A percentile compares a stretch with the other conserved stretches of the same genome.
Evolutionary conservation across 768 basidiomycete species (phyloP).

Genomic region (Russula abietina): DNA sequence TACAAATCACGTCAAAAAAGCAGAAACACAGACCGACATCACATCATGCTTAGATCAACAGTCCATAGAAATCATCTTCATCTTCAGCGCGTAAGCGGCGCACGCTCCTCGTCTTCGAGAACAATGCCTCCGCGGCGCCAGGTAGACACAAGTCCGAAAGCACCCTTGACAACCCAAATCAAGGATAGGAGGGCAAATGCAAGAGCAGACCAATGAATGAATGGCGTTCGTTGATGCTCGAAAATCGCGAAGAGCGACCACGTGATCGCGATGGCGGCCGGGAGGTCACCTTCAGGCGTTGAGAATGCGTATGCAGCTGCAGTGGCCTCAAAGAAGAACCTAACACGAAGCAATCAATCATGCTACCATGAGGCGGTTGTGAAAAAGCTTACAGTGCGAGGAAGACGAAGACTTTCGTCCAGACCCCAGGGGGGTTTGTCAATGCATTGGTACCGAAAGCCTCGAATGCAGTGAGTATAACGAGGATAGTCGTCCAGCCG

Average conservation of each 20-base stretch:
- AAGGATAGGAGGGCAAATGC: conserved; percentile 80
- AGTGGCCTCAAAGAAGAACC: conserved; percentile 89
- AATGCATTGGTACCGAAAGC: conserved; percentile 81
- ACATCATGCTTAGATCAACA: not conserved
- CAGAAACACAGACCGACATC: not conserved
- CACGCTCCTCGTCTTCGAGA: conserved; percentile 82
- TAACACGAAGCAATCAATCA: conserved; percentile 27
- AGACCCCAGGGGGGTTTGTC: conserved; percentile 62
- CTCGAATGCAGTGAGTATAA: conserved; percentile 77
- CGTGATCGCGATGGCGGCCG: conserved; percentile 84
- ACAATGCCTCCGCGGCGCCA: conserved; percentile 46
- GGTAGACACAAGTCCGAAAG: conserved; percentile 44
- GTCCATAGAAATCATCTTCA: not conserved
- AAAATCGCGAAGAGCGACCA: conserved; percentile 96
- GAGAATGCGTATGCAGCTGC: conserved; percentile 94
- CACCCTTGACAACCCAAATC: conserved; percentile 77
- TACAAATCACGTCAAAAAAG: not conserved
- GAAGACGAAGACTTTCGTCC: conserved; percentile 96
- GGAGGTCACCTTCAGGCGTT: conserved; percentile 82
- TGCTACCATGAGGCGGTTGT: not conserved
- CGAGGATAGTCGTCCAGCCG: conserved; percentile 84
- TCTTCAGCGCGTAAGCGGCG: conserved; percentile 56
- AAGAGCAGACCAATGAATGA: conserved; percentile 89
- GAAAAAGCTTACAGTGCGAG: conserved; percentile 60
- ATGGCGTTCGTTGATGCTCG: conserved; percentile 59